Base-by-base conservation (phyloP, 2,329 filamentous ascomycete species). In the Juglanconis sp. region DNA sequence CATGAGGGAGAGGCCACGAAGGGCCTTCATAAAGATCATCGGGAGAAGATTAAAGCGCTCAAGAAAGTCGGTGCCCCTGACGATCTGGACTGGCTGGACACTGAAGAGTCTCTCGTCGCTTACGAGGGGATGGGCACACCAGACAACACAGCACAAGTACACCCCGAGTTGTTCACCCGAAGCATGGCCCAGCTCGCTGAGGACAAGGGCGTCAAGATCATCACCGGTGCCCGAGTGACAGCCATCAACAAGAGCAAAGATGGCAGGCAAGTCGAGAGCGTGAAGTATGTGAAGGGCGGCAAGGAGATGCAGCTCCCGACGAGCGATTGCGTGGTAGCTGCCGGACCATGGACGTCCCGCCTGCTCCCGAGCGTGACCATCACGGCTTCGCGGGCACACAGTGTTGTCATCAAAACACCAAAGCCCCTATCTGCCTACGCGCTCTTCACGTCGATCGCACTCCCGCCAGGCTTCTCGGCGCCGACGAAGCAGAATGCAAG, bases 111-210 rank as follows among this genome's bases (percentile, higher is more conserved):
- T 66, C 88, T 61, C 72, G 74, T 47, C 44, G 67, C 65, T 1
- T 73, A 73, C 59, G 69, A 73, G 6, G 65, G 59, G n/a, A 73
- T 74, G 64, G 72, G 71, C 15, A 86, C 87, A 0, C 77, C 77
- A 1, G 68, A 72, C 5, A 84, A 87, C 56, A 92, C 90, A 1
- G 89, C 90, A 0, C 90, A 93, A 72, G 89, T 93, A 1, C 90
- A 93, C 68, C 90, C 90, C 0, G 90, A 86, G 66, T 83, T 87
- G 6, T 93, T 92, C 70, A 92, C 90, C 1, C 89, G 85, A 0
- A 81, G 83, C 24, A 91, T 92, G 81, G 87, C 87, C 3, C 76
- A 81, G 56, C 76, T 92, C 11, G 88, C 89, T 0, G 76, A 84
- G 63, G 87, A 90, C 47, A 78, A 78, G 58, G 85, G 85, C 2